Conservation (phyloP, 345 rosid species). For the Populus nigra region DNA sequence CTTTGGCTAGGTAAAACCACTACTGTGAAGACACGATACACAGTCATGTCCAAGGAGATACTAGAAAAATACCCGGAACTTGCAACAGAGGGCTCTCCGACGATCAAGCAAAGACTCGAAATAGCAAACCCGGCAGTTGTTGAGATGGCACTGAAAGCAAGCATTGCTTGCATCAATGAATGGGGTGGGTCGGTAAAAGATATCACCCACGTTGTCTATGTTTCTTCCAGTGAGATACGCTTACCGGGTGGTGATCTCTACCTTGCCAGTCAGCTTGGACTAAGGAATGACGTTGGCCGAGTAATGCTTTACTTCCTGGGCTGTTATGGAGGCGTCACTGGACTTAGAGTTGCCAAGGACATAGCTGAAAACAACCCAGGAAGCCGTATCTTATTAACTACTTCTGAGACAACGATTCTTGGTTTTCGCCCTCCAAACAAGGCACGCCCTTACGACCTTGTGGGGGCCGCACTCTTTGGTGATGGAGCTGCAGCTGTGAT, state of each 20-base stretch:
- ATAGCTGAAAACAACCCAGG: constrained; percentile 95
- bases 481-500: constrained; percentile 91
- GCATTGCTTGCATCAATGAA: constrained; percentile 71
- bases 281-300: constrained; percentile 61
- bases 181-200: constrained; percentile 79
- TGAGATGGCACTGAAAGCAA: constrained; percentile 82
- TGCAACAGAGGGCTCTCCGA: constrained; percentile 69
- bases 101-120: constrained; percentile 82
- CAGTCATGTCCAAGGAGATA: constrained; percentile 79
- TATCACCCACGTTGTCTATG: constrained; percentile 85
- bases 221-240: constrained; percentile 89
- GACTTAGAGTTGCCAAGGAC: constrained; percentile 93
- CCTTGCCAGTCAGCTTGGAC: constrained; percentile 67
- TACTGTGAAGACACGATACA: constrained; percentile 91
- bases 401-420: constrained; percentile 88
- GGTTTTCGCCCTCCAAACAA: constrained; percentile 89
- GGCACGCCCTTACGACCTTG: constrained; percentile 83
- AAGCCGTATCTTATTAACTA: constrained; percentile 69
- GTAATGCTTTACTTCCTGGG: constrained; percentile 91
- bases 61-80: constrained; percentile 82
- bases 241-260: constrained; percentile 92
- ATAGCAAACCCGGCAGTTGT: constrained; percentile 82
- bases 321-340: constrained; percentile 88
- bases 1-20: constrained; percentile 73
- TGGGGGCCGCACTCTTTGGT: constrained; percentile 91